Base-by-base conservation (phyloP, 129 eudicot genomes). In the Lonicera japonica region DNA sequence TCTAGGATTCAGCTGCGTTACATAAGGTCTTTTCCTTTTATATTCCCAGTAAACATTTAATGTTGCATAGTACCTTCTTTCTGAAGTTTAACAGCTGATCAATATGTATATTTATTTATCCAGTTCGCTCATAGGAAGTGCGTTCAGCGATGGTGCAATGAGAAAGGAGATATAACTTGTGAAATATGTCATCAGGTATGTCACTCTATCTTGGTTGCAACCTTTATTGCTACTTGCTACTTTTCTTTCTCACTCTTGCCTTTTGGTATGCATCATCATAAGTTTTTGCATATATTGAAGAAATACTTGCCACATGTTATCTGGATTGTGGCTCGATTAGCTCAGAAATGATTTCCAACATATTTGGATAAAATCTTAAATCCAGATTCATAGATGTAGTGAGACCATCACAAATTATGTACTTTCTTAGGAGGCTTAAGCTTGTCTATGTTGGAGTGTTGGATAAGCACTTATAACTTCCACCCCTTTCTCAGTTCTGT, bases 121-220 rank as follows among this genome's bases (percentile, higher is more conserved):
- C 91, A 87, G 95, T 87, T 41, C 75, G 95, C 95, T 24, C 95
- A 87, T 73, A 80, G 91, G 86, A 81, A 84, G 76, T 87, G 95
- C 59, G 95, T 87, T 62, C 95, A 87, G 54, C 74, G 75, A 40
- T 87, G 95, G 95, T 83, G 90, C 75, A 75, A 88, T 61, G 96
- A 88, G 78, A 88, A 88, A 74, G 84, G 88, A 58, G 92, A 84
- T 73, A 69, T 70, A 60, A 88, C 77, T 13, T 88, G 96, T 66
- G 96, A 88, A 76, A 88, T 88, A 25, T 88, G 96, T 81, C 92
- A 76, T 68, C 92, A 88, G 88, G 89, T 84, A 73, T 65, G 78
- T 65, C 24, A 43, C 9, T 64, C 47, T 61, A 51, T 38, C 54
- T 66, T 50, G 11, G 15, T 17, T 53, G 25, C 29, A 8, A 19